These are phyloP conservation scores for Vaccinium darrowii DNA, from an alignment of 148 eudicot genomes.

Conservation along the genomic window DNA sequence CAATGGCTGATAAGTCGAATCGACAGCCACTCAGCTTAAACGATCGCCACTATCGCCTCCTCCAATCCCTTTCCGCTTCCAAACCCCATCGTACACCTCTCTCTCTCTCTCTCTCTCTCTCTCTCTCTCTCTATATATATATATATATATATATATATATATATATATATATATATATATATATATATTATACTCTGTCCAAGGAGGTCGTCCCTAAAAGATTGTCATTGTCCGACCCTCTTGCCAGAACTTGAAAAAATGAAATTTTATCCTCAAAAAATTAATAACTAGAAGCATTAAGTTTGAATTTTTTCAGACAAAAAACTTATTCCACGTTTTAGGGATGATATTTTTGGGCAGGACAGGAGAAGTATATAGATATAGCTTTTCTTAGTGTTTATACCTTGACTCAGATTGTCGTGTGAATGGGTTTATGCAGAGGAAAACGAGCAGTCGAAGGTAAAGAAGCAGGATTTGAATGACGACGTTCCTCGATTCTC, in stretches of 20 bases:
- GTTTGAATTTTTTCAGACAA: background rate
- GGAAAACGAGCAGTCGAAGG: background rate
- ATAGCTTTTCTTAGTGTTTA: background rate
- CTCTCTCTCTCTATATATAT: background rate
- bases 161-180: slow-evolving; percentile 6
- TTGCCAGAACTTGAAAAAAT: background rate
- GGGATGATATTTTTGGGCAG: background rate
- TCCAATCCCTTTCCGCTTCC: slow-evolving; percentile 44
- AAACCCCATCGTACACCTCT: slow-evolving; percentile 12
- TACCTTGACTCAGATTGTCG: background rate
- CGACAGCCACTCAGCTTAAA: slow-evolving; percentile 56
- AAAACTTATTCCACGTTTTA: background rate
- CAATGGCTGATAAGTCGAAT: slow-evolving; percentile 39
- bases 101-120: slow-evolving; percentile 13
- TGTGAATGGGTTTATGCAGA: background rate
- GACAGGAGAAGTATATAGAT: background rate
- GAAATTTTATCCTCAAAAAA: background rate
- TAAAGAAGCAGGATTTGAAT: slow-evolving; percentile 9
- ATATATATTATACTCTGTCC: too few species aligned
- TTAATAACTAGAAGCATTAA: background rate
- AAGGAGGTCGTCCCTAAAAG: background rate
- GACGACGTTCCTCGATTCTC: slow-evolving; percentile 39
- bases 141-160: background rate
- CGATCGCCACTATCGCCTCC: slow-evolving; percentile 52
- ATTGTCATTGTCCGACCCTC: background rate